Evolutionary conservation across 139 green algal species (phyloP).

Genomic region (Volvox africanus): DNA sequence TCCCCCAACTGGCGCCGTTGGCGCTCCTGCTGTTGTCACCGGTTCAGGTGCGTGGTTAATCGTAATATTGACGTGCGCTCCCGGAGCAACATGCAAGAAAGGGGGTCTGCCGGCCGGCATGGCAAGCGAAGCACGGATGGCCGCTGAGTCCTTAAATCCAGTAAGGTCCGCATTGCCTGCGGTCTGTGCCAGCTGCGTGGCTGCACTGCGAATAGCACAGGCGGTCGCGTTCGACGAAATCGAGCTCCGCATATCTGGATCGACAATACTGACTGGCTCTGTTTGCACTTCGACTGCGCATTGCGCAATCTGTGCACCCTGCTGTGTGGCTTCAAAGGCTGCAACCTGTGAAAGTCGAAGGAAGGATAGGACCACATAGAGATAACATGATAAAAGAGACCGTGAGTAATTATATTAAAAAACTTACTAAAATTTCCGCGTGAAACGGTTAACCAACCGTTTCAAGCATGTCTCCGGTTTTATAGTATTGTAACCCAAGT

Average conservation of each 20-base stretch:
- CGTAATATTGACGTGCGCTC: slow-evolving; percentile 18
- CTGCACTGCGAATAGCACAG: background rate
- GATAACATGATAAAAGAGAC: too few species aligned
- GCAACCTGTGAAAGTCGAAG: background rate
- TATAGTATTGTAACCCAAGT: too few species aligned
- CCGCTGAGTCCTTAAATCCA: background rate
- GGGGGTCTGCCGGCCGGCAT: background rate
- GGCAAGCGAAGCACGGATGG: background rate
- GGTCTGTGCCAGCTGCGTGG: background rate
- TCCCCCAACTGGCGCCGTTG: background rate
- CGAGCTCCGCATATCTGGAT: background rate
- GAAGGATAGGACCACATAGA: too few species aligned
- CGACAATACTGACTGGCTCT: background rate
- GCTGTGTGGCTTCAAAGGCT: background rate
- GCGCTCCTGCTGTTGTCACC: background rate
- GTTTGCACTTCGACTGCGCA: background rate
- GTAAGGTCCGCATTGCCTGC: background rate
- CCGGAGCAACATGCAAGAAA: slow-evolving; percentile 5
- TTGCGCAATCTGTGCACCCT: background rate
- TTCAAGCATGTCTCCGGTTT: too few species aligned
- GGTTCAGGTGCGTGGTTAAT: background rate
- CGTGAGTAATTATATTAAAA: too few species aligned
- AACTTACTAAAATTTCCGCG: too few species aligned
- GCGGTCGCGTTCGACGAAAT: background rate
- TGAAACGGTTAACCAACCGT: too few species aligned